phyloP scores from a whole-genome alignment of 768 basidiomycete species.

The Botryobasidium botryosum region DNA sequence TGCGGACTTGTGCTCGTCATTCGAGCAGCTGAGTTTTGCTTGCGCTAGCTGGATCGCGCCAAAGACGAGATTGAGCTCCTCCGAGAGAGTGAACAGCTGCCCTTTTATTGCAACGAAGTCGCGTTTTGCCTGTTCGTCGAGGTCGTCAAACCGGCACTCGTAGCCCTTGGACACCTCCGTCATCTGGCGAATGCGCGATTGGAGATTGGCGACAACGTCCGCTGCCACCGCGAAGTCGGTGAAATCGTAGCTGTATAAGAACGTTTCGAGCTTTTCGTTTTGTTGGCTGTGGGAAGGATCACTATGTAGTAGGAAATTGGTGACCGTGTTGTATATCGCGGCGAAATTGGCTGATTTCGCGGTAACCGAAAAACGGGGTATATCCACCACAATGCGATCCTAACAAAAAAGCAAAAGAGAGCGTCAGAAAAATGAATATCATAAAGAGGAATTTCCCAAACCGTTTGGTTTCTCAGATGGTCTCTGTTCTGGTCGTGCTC shows the following conservation, averaged over 20 bases:
- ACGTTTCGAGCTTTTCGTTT: constrained; percentile 58
- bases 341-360: constrained; percentile 71
- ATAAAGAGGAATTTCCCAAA: constrained; percentile 18
- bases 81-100: constrained; percentile 52
- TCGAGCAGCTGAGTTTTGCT: constrained; percentile 42
- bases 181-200: constrained; percentile 45
- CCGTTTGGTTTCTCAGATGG: constrained; percentile 50
- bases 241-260: constrained; percentile 81
- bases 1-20: constrained; percentile 52
- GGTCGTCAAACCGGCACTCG: constrained; percentile 20
- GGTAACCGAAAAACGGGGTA: constrained; percentile 75
- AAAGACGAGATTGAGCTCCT: constrained; percentile 71
- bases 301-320: constrained; percentile 74
- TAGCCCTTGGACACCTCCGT: constrained; percentile 23
- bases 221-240: constrained; percentile 57
- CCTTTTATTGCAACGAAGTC: constrained; percentile 52
- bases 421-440: not conserved
- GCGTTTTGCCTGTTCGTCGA: constrained; percentile 26
- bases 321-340: constrained; percentile 73
- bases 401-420: constrained; percentile 17
- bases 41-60: constrained; percentile 75
- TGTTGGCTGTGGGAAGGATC: constrained; percentile 71
- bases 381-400: constrained; percentile 68
- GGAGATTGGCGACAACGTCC: constrained; percentile 50
- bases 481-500: constrained; percentile 19